phyloP scores from a whole-genome alignment of 2,329 filamentous ascomycete genomes.

The Lojkania enalia region DNA sequence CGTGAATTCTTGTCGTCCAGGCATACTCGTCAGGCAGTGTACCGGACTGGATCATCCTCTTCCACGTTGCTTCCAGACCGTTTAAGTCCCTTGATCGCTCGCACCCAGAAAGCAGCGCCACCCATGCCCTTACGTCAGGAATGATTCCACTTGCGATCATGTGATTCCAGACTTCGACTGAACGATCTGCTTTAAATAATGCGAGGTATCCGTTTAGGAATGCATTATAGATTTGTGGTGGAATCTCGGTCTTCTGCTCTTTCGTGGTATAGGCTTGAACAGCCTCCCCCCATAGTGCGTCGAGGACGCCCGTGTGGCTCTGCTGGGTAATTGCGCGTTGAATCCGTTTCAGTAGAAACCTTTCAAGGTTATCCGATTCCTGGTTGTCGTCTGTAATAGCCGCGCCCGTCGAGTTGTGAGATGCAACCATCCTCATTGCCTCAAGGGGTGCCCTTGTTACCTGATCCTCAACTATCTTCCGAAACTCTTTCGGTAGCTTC shows the following conservation, averaged over 20 bases:
- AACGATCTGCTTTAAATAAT: slow-evolving; percentile 47
- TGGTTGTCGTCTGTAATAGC: slow-evolving; percentile 7
- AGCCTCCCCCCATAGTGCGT: slow-evolving; percentile 29
- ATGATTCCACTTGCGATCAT: slow-evolving; percentile 58
- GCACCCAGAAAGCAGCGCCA: slow-evolving; percentile 72
- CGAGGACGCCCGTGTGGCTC: slow-evolving; percentile 18
- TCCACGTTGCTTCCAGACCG: slow-evolving; percentile 70
- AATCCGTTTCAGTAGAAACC: slow-evolving; percentile 32
- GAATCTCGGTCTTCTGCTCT: slow-evolving; percentile 23
- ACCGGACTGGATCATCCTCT: slow-evolving; percentile 60
- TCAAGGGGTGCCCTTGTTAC: slow-evolving; percentile 27
- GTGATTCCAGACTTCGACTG: slow-evolving; percentile 61
- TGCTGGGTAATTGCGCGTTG: slow-evolving; percentile 24
- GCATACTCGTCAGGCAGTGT: slow-evolving; percentile 64
- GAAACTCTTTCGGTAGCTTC: slow-evolving; percentile 20
- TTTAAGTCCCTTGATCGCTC: slow-evolving; percentile 60
- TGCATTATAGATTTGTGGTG: slow-evolving; percentile 44
- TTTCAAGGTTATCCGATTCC: slow-evolving; percentile 23
- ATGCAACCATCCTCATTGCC: slow-evolving; percentile 22
- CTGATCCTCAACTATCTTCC: slow-evolving; percentile 16
- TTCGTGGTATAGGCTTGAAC: slow-evolving; percentile 19
- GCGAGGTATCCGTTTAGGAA: slow-evolving; percentile 55
- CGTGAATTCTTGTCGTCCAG: slow-evolving; percentile 73
- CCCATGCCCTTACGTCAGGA: slow-evolving; percentile 70
- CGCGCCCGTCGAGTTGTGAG: slow-evolving; percentile 7